Base-by-base conservation (phyloP, 2,329 filamentous ascomycete species). In the Neonectria punicea region DNA sequence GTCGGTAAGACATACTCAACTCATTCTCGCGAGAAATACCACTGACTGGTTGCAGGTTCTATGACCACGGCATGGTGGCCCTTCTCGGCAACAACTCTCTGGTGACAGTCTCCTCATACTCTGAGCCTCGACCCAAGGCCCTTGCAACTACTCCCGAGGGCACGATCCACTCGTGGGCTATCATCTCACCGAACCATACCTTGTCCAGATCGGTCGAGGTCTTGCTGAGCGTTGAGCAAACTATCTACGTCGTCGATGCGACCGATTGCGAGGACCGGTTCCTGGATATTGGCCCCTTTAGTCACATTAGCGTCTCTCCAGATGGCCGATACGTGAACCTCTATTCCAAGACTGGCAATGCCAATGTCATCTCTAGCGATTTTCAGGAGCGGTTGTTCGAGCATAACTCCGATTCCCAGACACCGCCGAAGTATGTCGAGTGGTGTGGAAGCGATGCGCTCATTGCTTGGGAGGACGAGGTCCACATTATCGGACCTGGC, bases 361-460 rank as follows among this genome's bases (percentile, higher is more conserved):
- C 96, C 20, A 97, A 96, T 86, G 93, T 99, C 30, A 94, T 98
- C 56, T 96, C 93, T 53, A 95, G 93, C 74, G 95, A 99, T 78
- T 98, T 98, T 77, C 94, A 97, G 77, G 94, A 92, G 74, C 91
- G 94, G 62, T 84, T 97, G 67, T 95, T 94, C 76, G 94, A 98
- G 80, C 95, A 98, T 76, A 90, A 97, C 74, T 95, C 94, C 1
- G 90, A 90, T 70, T 94, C 93, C 10, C 92, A 91, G 77, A 97
- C 93, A 5, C 86, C 91, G 1, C 96, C 96, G 4, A 92, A 93
- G 73, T 93, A 96, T 68, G 86, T 99, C 66, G 91, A 96, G 73
- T 99, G 96, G 96, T 99, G 96, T 78, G 96, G 96, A 5, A 95
- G 96, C 73, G 95, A 98, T 79, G 93, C 94, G 14, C 92, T 97